Evolutionary conservation across 257 asterid species (phyloP).

Genomic region (Linaria vulgaris): DNA sequence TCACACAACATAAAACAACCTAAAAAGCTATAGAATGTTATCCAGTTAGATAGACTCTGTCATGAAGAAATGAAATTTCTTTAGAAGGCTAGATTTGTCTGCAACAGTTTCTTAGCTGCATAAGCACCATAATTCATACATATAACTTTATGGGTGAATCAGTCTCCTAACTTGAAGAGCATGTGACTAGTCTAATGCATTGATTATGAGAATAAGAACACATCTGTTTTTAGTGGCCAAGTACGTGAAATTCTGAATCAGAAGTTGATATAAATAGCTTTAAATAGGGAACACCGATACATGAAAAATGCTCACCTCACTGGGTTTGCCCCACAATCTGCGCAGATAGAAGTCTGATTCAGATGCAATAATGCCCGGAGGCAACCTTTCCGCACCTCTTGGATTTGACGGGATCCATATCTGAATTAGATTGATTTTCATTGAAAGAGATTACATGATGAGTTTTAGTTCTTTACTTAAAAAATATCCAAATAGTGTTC

Average conservation of each 20-base stretch:
- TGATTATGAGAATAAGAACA: background rate
- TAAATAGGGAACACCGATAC: background rate
- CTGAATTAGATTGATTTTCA: slow-evolving; percentile 34
- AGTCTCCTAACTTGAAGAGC: background rate
- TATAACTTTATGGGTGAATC: background rate
- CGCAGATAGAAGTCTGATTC: slow-evolving; percentile 68
- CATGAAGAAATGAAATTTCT: background rate
- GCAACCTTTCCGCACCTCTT: slow-evolving; percentile 80
- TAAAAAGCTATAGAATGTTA: too few species aligned
- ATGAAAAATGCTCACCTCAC: slow-evolving; percentile 48
- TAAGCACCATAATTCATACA: slow-evolving; percentile 4
- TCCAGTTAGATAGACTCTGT: too few species aligned
- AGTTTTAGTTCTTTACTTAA: background rate
- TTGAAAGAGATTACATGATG: background rate
- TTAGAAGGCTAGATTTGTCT: background rate
- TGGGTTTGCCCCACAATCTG: slow-evolving; percentile 79
- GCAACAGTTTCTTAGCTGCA: background rate
- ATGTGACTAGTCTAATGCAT: background rate
- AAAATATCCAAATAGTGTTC: background rate
- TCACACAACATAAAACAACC: too few species aligned
- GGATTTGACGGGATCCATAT: slow-evolving; percentile 82
- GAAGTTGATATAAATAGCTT: too few species aligned
- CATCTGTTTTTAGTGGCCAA: too few species aligned
- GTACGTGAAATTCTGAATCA: too few species aligned
- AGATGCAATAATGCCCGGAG: slow-evolving; percentile 60